Evolutionary conservation across 495 filamentous ascomycete species (phyloP), one percentile per base, ranked within the genome.

Genomic region (Podospora australis): DNA sequence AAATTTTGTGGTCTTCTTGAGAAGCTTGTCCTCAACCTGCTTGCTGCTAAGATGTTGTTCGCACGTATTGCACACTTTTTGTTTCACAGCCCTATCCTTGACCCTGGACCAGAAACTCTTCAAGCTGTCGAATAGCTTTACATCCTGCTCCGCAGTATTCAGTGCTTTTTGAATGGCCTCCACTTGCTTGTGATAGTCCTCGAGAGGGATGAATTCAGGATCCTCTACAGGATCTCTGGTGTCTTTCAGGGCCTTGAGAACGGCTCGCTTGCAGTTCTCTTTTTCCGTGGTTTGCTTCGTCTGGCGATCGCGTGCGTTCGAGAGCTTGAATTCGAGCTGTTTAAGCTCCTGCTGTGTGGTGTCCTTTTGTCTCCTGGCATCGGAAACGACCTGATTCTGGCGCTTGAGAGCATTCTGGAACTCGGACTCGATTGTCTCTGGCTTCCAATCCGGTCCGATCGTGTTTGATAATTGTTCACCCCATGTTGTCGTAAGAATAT

Each of bases 291-390:
- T 69, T 44, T 83, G 82, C 57, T 80, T 78, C 38, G 72, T 80
- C 21, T 86, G 65, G 40, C 71, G 79, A 16, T 79, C 79, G 24
- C 77, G 75, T 10, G 68, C 62, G 36, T 72, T 81, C 13, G 78
- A 82, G n/a, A 95, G 70, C 58, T 84, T 88, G 61, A 78, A 87
- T 51, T 92, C 82, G 17, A 87, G 65, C 44, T 90, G 82, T 57
- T 88, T 83, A 8, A 92, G 71, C 45, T 95, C 82, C 58, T 84
- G 75, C 55, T 74, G 80, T 7, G 79, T 72, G 19, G 71, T 70
- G 40, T 95, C 88, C 32, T 87, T 83, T 34, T 81, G 70, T 38
- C 77, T 73, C 56, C 86, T 81, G 2, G 80, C 77, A 39, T 87
- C 80, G 14, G 70, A 55, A 21, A 78, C 74, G 25, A 70, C 52